Base-by-base conservation (phyloP, 192 early-diverging fungal genomes). In the Coemansia sp. region DNA sequence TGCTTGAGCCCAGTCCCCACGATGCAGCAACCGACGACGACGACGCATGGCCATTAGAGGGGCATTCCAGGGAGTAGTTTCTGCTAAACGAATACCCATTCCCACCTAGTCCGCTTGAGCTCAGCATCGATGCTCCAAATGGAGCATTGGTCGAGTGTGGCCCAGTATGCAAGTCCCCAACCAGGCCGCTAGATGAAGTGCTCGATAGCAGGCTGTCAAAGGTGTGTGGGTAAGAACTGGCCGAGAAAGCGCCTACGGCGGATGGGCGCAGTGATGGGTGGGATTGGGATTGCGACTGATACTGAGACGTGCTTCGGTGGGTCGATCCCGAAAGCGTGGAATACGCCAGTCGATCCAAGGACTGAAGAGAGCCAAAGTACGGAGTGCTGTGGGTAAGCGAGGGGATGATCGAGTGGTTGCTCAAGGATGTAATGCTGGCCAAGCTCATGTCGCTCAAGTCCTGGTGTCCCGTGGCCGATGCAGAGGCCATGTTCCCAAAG, bases 301-400 rank as follows among this genome's bases (percentile, higher is more conserved):
- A 54, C 24, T 60, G 36, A 9, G 54, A 20, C 49, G 62, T 43
- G 47, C 54, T 69, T 5, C 65, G 57, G 27, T 52, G 36, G 1
- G 57, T 36, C 22, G 55, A 31, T 13, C 54, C 29, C 3, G 73
- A 34, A 12, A 51, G 27, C 1, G 69, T 38, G 29, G 79, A 59
- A 41, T 78, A 83, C 15, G 70, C 60, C 36, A 83, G 54, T 12
- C 67, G 76, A n/a, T 72, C 65, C 3, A 83, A 70, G 11, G 80
- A 68, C 34, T 83, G 80, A 22, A 83, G 57, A 13, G 80, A 57
- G 60, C 52, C 65, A 42, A 78, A 83, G 42, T 83, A 83, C 20
- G 70, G 31, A 20, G 76, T 34, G 43, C 51, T 65, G 29, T 70
- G 75, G 4, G 76, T 43, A 47, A 83, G 66, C 5, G 67, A 40